phyloP scores from a whole-genome alignment of 2,329 filamentous ascomycete genomes.

The Plenodomus tracheiphilus region DNA sequence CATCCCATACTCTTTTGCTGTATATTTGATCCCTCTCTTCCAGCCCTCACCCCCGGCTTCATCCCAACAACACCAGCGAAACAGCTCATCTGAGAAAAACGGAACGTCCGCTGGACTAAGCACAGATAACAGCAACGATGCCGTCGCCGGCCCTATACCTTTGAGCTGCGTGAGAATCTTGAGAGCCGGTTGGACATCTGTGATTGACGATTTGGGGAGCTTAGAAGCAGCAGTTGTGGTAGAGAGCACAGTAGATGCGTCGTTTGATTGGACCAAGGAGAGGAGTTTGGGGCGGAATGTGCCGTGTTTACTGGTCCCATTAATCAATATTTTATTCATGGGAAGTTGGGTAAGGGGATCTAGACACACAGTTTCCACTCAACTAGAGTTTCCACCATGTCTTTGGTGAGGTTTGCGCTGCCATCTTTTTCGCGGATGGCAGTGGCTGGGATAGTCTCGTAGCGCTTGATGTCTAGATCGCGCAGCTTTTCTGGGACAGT shows the following conservation, averaged over 20 bases:
- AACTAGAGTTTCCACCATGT: conserved; percentile 39
- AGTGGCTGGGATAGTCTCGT: conserved; percentile 30
- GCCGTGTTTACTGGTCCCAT: conserved; percentile 50
- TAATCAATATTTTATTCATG: no score
- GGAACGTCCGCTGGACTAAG: conserved; percentile 62
- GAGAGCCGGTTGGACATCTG: conserved; percentile 46
- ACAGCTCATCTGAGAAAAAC: conserved; percentile 83
- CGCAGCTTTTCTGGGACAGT: conserved; percentile 31
- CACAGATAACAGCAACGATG: conserved; percentile 71
- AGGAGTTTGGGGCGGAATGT: conserved; percentile 54
- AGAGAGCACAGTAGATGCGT: conserved; percentile 49
- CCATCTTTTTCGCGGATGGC: conserved; percentile 11
- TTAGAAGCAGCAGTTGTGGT: conserved; percentile 45
- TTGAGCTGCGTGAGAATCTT: conserved; percentile 63
- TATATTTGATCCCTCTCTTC: conserved; percentile 67
- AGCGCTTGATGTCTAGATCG: conserved; percentile 39
- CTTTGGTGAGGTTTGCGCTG: conserved; percentile 24
- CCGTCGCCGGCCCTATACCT: conserved; percentile 79
- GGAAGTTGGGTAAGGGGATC: no score
- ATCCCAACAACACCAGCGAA: conserved; percentile 67
- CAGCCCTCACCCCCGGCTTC: conserved; percentile 53
- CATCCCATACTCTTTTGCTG: conserved; percentile 66
- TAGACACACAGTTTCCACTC: conserved; percentile 48
- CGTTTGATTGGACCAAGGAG: conserved; percentile 61
- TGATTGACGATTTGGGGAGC: not conserved